phyloP scores from a whole-genome alignment of 176 grass and related monocot genomes.

The Typha latifolia region DNA sequence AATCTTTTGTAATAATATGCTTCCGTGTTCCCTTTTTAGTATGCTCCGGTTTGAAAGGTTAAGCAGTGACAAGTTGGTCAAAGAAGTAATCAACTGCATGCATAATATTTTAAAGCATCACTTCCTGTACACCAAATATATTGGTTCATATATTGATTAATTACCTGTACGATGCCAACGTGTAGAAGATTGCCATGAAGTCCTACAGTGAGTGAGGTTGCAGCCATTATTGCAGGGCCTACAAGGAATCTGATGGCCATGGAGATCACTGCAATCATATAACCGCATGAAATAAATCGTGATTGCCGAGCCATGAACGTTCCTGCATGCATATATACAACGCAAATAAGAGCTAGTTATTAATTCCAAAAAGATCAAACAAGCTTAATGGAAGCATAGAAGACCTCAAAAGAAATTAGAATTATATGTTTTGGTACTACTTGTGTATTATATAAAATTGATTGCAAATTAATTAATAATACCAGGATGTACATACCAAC shows the following conservation, averaged over 20 bases:
- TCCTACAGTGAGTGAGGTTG: constrained; percentile 42
- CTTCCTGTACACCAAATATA: background rate
- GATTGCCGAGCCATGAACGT: constrained; percentile 70
- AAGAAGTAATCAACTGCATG: too few species aligned
- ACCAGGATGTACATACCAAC: constrained; percentile 25
- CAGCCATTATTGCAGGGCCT: constrained; percentile 55
- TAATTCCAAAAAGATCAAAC: background rate
- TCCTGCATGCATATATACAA: constrained; percentile 21
- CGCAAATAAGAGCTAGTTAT: background rate
- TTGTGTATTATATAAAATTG: background rate
- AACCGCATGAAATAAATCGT: constrained; percentile 68
- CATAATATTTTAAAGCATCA: background rate
- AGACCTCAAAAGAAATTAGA: background rate
- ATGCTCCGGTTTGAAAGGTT: too few species aligned
- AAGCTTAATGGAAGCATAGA: background rate
- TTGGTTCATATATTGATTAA: background rate
- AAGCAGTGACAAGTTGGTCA: too few species aligned
- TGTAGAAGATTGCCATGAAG: constrained; percentile 56
- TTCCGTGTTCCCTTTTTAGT: too few species aligned
- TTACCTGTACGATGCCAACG: constrained; percentile 67
- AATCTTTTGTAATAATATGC: too few species aligned
- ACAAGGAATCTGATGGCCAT: constrained; percentile 64
- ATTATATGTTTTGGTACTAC: too few species aligned
- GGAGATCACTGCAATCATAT: constrained; percentile 40
- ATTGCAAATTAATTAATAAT: background rate